phyloP scores from a whole-genome alignment of 2,329 filamentous ascomycete genomes.

The Ambrosiella xylebori region DNA sequence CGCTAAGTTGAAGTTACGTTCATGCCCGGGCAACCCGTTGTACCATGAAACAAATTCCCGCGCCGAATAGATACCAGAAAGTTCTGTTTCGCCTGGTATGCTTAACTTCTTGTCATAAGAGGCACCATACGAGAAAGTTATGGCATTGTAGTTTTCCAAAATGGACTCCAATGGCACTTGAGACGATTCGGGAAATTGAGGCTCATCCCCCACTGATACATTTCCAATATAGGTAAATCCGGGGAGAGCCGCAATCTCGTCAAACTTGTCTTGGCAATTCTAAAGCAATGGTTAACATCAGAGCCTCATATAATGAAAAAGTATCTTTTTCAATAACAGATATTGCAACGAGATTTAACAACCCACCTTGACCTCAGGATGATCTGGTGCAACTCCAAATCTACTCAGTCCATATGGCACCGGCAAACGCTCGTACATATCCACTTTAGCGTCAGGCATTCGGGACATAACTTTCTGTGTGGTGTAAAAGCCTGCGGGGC shows the following conservation, averaged over 20 bases:
- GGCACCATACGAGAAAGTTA: conserved; percentile 86
- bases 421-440: conserved; percentile 92
- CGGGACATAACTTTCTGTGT: conserved; percentile 70
- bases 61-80: conserved; percentile 68
- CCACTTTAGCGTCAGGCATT: conserved; percentile 53
- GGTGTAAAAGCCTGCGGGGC: conserved; percentile 91
- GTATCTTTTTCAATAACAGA: too few species aligned
- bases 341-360: neutral
- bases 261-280: conserved; percentile 92
- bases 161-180: conserved; percentile 36
- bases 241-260: conserved; percentile 65
- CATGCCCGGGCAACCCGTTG: conserved; percentile 73
- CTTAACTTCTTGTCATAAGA: conserved; percentile 63
- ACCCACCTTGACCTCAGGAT: conserved; percentile 87
- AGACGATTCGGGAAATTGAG: conserved; percentile 18
- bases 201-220: conserved; percentile 50
- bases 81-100: conserved; percentile 57
- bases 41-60: conserved; percentile 97
- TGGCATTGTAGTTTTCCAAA: conserved; percentile 72
- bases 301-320: neutral
- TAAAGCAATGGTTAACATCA: conserved; percentile 21
- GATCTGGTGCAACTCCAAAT: conserved; percentile 93
- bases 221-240: conserved; percentile 88
- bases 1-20: conserved; percentile 51
- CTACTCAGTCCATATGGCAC: conserved; percentile 85